Evolutionary conservation across 1,139 yeast genomes (phyloP), one percentile per base, ranked within the genome.

Genomic region (Saccharomyces uvarum): DNA sequence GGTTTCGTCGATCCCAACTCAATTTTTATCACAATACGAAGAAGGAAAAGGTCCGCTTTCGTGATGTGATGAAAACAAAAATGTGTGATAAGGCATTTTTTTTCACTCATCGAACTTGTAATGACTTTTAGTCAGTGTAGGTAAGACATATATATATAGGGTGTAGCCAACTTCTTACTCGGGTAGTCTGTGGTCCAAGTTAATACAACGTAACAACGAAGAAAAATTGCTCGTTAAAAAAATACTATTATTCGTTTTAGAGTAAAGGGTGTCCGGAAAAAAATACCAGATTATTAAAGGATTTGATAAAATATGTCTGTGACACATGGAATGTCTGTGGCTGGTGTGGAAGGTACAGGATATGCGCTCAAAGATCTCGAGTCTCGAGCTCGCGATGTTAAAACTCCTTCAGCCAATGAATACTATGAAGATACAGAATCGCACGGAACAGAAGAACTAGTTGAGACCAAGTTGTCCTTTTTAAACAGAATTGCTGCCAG

Each of bases 401-500:
- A 38, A 24, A 38, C 44, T 16, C 44, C 44, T 16, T 38, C 44
- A 11, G 9, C 26, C 8, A 19, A 38, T 19, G 44, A 38, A 19
- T 38, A 19, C 44, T 38, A 38, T 38, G 44, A 38, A 7, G 44
- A 38, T 16, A 24, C 19, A 19, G 44, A 38, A 38, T 38, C n/a
- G 26, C 44, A 38, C 26, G 24, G 26, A 38, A 38, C 44, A 19
- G 44, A 38, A 38, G 44, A 38, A 38, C 19, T 51, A n/a, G 50
- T 54, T 11, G 51, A 41, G 47, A 55, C 65, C 4, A 57, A 56
- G 29, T 53, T 70, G 14, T 57, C 65, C 28, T 61, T 62, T 51
- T 44, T 75, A 44, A 71, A 74, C 60, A 72, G 63, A 55, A 42
- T 75, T 2, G 77, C 75, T 1, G 60, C 68, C 24, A 59, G 63